phyloP scores from a whole-genome alignment of 2,329 filamentous ascomycete genomes.

The Aspergillus phoenicis region DNA sequence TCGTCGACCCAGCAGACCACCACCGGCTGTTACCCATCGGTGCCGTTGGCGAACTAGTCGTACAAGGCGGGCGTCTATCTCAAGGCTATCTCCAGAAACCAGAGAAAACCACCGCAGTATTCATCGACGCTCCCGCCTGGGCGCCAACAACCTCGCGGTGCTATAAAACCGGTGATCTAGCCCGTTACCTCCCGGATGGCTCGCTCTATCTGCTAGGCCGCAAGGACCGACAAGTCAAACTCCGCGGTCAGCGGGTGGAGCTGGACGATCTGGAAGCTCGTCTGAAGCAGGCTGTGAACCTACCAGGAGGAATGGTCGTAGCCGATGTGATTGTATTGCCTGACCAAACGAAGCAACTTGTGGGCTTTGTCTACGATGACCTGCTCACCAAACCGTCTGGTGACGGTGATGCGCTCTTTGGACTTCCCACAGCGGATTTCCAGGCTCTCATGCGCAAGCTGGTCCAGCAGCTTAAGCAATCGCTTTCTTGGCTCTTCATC shows the following conservation, averaged over 20 bases:
- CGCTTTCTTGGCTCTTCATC: background rate
- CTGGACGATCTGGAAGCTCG: background rate
- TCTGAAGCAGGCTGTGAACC: background rate
- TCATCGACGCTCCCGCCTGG: background rate
- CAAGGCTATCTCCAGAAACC: background rate
- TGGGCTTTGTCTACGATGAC: background rate
- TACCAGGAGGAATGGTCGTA: background rate
- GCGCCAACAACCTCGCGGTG: background rate
- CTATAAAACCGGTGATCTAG: background rate
- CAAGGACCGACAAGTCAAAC: background rate
- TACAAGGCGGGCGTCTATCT: constrained; percentile 26
- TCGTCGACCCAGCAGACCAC: constrained; percentile 40
- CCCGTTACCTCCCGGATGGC: background rate
- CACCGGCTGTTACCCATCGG: constrained; percentile 17
- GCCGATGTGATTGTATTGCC: background rate
- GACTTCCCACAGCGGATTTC: background rate
- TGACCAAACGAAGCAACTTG: background rate
- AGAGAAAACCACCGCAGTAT: background rate
- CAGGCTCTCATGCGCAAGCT: background rate
- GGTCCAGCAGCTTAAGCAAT: background rate
- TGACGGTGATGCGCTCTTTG: no score
- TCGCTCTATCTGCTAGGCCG: background rate
- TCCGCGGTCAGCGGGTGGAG: background rate
- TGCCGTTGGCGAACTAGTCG: constrained; percentile 23
- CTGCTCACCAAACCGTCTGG: background rate